These are phyloP conservation scores for Ligustrum vulgare DNA, from an alignment of 257 asterid species.

Conservation along the genomic window DNA sequence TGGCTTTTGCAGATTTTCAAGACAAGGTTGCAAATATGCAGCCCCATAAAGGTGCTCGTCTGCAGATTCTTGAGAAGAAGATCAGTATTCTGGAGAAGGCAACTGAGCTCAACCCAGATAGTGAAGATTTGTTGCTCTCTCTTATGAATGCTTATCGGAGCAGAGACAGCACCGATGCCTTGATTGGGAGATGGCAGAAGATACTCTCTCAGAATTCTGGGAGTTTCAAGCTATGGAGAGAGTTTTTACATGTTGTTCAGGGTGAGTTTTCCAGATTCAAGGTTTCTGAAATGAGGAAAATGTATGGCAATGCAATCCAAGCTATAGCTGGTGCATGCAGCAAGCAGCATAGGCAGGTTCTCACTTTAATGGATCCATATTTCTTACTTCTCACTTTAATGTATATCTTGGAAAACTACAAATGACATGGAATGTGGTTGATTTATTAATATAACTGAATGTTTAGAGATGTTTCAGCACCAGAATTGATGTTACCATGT, in stretches of 20 bases:
- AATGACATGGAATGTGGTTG: neutral
- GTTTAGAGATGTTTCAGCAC: neutral
- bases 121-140: constrained; percentile 76
- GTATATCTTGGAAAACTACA: neutral
- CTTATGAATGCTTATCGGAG: constrained; percentile 83
- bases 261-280: constrained; percentile 94
- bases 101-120: constrained; percentile 80
- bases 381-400: constrained; percentile 7
- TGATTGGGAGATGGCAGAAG: constrained; percentile 91
- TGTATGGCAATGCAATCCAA: constrained; percentile 84
- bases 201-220: constrained; percentile 71
- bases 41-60: constrained; percentile 84
- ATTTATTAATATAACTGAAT: neutral
- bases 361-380: constrained; percentile 43
- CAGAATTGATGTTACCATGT: neutral
- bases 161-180: constrained; percentile 68
- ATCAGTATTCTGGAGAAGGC: constrained; percentile 97
- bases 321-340: constrained; percentile 87
- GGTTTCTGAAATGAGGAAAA: constrained; percentile 89
- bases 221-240: constrained; percentile 86
- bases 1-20: constrained; percentile 83
- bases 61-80: constrained; percentile 93
- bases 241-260: constrained; percentile 73
- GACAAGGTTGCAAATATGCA: constrained; percentile 91
- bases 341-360: constrained; percentile 99